These are phyloP conservation scores for Achlya hypogyna DNA, from an alignment of 352 stramenopile genomes.

Conservation along the genomic window DNA sequence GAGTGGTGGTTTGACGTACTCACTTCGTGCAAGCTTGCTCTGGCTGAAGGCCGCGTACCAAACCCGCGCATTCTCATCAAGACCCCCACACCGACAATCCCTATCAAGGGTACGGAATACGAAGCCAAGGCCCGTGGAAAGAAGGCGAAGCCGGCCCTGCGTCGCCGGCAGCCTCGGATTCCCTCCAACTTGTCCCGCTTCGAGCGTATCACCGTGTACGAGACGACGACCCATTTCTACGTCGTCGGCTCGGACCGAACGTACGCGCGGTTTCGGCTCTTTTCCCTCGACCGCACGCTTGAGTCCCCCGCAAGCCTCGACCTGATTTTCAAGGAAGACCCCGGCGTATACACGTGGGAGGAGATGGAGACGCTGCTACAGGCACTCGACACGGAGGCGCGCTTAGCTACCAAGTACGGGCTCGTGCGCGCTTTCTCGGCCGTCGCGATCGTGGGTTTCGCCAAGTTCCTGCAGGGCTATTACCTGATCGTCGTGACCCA, in stretches of 20 bases:
- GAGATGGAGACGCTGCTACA: conserved; percentile 76
- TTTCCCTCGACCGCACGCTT: conserved; percentile 60
- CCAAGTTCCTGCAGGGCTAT: conserved; percentile 97
- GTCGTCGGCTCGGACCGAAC: conserved; percentile 79
- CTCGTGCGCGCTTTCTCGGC: conserved; percentile 77
- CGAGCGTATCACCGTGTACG: conserved; percentile 80
- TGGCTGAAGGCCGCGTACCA: conserved; percentile 28
- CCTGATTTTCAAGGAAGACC: conserved; percentile 58
- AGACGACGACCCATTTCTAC: conserved; percentile 60
- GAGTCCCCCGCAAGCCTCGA: conserved; percentile 43
- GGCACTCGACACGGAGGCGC: conserved; percentile 39
- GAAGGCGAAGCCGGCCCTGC: conserved; percentile 29
- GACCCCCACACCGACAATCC: conserved; percentile 23
- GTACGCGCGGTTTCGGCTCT: conserved; percentile 68
- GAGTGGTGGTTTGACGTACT: conserved; percentile 81
- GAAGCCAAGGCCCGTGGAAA: conserved; percentile 17
- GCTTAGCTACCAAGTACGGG: conserved; percentile 23
- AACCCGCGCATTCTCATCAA: conserved; percentile 19
- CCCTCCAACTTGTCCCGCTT: conserved; percentile 52
- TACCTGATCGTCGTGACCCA: conserved; percentile 98
- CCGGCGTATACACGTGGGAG: conserved; percentile 58
- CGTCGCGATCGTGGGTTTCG: conserved; percentile 96
- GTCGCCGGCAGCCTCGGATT: conserved; percentile 55
- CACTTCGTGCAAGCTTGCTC: conserved; percentile 62
- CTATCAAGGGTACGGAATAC: conserved; percentile 25